Percentiles rank a stretch among this genome's conserved stretches.
phyloP scores from a whole-genome alignment of 2,329 filamentous ascomycete genomes.

The Pyricularia grisea region DNA sequence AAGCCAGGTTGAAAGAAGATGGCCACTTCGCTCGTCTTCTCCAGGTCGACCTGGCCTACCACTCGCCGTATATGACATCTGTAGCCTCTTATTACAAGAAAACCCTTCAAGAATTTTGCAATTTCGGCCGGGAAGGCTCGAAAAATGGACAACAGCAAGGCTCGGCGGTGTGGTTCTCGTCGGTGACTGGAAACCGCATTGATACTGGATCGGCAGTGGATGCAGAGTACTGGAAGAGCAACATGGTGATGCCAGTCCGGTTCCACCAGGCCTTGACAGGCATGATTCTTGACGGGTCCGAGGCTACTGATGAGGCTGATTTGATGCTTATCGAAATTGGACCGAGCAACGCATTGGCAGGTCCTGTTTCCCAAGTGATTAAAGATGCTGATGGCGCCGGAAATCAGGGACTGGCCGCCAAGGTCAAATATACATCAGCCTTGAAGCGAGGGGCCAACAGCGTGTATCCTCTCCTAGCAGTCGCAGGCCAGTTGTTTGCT shows the following conservation, averaged over 20 bases:
- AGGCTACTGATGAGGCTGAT: background rate
- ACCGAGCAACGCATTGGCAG: constrained; percentile 11
- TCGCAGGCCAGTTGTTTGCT: background rate
- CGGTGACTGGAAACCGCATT: constrained; percentile 10
- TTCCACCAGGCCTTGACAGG: constrained; percentile 10
- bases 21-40: constrained; percentile 20
- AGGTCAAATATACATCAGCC: constrained; percentile 24
- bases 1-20: constrained; percentile 13
- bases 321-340: constrained; percentile 12
- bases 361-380: constrained; percentile 12
- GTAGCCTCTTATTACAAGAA: constrained; percentile 4
- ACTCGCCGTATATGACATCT: constrained; percentile 22
- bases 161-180: constrained; percentile 8
- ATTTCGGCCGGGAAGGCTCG: background rate
- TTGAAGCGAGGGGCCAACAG: constrained; percentile 15
- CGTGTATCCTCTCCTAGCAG: background rate
- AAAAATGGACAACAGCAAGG: background rate
- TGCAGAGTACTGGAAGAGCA: constrained; percentile 19
- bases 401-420: background rate
- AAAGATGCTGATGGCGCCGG: background rate
- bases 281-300: background rate
- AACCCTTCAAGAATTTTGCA: background rate
- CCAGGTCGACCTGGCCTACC: constrained; percentile 24
- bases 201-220: constrained; percentile 6
- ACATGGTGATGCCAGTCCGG: constrained; percentile 18